phyloP scores from a whole-genome alignment of 768 basidiomycete genomes.

The Suillus americanus region DNA sequence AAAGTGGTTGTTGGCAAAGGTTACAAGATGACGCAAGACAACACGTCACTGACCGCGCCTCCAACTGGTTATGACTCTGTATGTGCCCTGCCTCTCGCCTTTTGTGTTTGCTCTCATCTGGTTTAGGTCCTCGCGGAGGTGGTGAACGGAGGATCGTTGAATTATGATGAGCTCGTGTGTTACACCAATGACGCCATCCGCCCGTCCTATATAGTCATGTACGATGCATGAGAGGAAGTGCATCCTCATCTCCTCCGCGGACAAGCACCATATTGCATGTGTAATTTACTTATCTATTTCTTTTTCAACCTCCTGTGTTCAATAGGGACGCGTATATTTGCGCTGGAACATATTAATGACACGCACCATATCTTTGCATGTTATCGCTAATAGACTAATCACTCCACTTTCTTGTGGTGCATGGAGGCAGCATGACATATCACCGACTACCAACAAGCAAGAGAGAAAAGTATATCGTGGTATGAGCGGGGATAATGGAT shows the following conservation, averaged over 20 bases:
- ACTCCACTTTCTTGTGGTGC: not conserved
- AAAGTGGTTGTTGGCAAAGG: slow-evolving; percentile 74
- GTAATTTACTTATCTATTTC: not conserved
- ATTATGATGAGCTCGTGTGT: slow-evolving; percentile 72
- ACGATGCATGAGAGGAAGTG: slow-evolving; percentile 41
- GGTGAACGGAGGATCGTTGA: slow-evolving; percentile 55
- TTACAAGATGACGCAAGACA: slow-evolving; percentile 62
- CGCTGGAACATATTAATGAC: not conserved
- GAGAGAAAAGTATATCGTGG: slow-evolving; percentile 10
- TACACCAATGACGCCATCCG: slow-evolving; percentile 71
- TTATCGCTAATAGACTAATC: not conserved
- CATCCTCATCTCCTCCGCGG: not conserved
- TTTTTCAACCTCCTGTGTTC: not conserved
- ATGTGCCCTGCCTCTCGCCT: slow-evolving; percentile 20
- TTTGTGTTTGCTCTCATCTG: slow-evolving; percentile 7
- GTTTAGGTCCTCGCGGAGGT: slow-evolving; percentile 63
- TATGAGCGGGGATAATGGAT: slow-evolving; percentile 31
- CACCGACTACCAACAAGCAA: not conserved
- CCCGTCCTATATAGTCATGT: slow-evolving; percentile 70
- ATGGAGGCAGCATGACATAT: not conserved
- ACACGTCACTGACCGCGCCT: slow-evolving; percentile 51
- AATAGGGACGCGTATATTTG: not conserved
- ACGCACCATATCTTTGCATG: not conserved
- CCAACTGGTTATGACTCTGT: slow-evolving; percentile 70
- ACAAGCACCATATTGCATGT: not conserved